phyloP scores from a whole-genome alignment of 139 green algal species.

The Axilococcus clingmanii region DNA sequence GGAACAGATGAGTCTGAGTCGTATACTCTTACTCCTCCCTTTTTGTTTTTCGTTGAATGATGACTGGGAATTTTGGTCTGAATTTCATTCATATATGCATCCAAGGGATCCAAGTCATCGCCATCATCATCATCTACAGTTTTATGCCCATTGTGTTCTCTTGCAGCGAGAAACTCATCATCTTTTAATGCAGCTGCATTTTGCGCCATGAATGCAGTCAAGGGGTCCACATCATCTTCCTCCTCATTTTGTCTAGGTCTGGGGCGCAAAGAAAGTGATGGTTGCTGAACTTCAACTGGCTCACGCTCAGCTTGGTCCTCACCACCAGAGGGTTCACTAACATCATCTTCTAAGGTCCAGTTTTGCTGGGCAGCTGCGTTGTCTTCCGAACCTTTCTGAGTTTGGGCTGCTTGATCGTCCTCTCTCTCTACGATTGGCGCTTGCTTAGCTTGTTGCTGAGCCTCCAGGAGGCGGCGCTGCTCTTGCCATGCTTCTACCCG shows the following conservation, averaged over 20 bases:
- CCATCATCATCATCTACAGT: constrained; percentile 15
- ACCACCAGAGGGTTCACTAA: not conserved
- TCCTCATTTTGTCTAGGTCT: constrained; percentile 41
- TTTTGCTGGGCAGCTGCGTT: not conserved
- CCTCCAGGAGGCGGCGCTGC: not conserved
- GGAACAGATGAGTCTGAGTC: constrained; percentile 1
- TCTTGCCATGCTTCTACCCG: constrained; percentile 61
- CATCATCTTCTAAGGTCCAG: constrained; percentile 17
- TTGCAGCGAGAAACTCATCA: not conserved
- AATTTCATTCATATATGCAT: constrained; percentile 82
- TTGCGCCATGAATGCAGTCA: constrained; percentile 10
- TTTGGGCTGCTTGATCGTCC: not conserved
- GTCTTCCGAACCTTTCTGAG: constrained; percentile 1
- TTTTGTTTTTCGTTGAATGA: not conserved
- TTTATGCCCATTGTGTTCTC: not conserved
- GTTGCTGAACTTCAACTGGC: not conserved
- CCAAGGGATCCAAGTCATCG: constrained; percentile 80
- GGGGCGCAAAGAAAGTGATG: constrained; percentile 15
- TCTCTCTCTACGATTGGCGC: not conserved
- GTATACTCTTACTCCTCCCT: not conserved
- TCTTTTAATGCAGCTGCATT: not conserved
- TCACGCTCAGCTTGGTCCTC: not conserved
- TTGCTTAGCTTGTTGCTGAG: constrained; percentile 15
- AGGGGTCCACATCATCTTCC: constrained; percentile 17
- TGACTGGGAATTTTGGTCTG: not conserved